These are phyloP conservation scores for Trichophyton equinum DNA, from an alignment of 2,329 filamentous ascomycete species.

Conservation along the genomic window DNA sequence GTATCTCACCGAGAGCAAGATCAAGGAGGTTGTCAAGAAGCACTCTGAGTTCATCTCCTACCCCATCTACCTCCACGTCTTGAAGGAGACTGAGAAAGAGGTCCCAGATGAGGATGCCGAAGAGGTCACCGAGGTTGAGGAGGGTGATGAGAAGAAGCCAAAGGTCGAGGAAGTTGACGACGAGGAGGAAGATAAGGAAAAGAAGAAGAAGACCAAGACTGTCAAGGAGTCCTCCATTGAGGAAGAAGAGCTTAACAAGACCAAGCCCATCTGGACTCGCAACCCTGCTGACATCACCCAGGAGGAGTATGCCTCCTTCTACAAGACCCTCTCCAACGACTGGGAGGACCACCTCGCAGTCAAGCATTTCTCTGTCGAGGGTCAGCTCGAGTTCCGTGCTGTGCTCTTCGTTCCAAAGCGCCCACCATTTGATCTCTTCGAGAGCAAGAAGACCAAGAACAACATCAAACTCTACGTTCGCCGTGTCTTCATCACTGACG, in stretches of 20 bases:
- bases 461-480: conserved; percentile 99
- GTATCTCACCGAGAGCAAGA: conserved; percentile 96
- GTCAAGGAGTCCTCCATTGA: conserved; percentile 97
- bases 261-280: conserved; percentile 99
- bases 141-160: conserved; percentile 82
- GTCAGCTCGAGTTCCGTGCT: conserved; percentile 99
- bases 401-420: conserved; percentile 99
- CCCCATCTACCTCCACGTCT: conserved; percentile 99
- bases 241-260: conserved; percentile 99
- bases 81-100: conserved; percentile 99
- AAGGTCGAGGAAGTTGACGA: conserved; percentile 89
- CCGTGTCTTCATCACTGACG: conserved; percentile 99
- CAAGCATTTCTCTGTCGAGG: conserved; percentile 99
- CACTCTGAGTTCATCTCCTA: conserved; percentile 99
- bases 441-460: conserved; percentile 99
- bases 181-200: conserved; percentile 69
- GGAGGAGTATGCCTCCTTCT: conserved; percentile 98
- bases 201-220: conserved; percentile 98
- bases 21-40: conserved; percentile 99
- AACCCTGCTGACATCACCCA: conserved; percentile 89
- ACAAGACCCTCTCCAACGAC: conserved; percentile 99
- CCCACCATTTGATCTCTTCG: conserved; percentile 97
- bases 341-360: conserved; percentile 99
- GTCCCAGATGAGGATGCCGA: conserved; percentile 92
- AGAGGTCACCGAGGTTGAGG: conserved; percentile 45